A percentile compares a stretch with the other conserved stretches of the same genome.
Conservation (phyloP, 31 red algal genomes). For the Bonnemaisonia californica region DNA sequence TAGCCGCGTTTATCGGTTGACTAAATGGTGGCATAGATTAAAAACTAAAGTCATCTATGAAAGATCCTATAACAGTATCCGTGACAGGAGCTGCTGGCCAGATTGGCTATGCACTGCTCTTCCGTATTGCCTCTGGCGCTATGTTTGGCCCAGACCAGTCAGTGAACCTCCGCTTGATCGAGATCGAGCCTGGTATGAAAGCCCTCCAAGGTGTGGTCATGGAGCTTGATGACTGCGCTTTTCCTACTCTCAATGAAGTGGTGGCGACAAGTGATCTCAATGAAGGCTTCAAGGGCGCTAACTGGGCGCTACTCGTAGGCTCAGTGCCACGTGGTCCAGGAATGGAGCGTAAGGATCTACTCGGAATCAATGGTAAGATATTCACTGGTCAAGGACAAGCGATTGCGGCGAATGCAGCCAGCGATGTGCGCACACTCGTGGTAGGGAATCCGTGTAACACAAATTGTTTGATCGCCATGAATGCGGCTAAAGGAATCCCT, state of each 20-base stretch:
- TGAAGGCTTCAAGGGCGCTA: constrained; percentile 84
- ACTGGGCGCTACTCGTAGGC: constrained; percentile 90
- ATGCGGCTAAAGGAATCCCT: constrained; percentile 84
- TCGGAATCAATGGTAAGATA: constrained; percentile 89
- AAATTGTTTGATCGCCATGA: constrained; percentile 86
- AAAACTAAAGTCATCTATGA: no score
- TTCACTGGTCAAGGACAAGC: constrained; percentile 94
- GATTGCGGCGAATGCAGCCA: constrained; percentile 74
- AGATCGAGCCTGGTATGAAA: constrained; percentile 89
- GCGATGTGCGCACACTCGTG: constrained; percentile 76
- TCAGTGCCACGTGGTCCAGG: constrained; percentile 92
- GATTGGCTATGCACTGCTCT: constrained; percentile 94
- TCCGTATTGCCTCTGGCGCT: constrained; percentile 92
- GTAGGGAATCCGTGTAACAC: constrained; percentile 98
- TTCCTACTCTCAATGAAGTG: constrained; percentile 86
- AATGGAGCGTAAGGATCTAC: constrained; percentile 95
- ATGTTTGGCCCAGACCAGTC: constrained; percentile 93
- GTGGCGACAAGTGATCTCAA: constrained; percentile 73
- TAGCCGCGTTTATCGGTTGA: no score
- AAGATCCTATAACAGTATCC: constrained; percentile 88
- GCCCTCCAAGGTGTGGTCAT: constrained; percentile 89
- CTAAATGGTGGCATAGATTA: no score
- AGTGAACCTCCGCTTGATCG: constrained; percentile 84
- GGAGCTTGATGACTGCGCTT: constrained; percentile 97
- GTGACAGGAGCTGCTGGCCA: constrained; percentile 97